Conservation (phyloP, 176 grass and related monocot species). For the Oryza meyeriana region DNA sequence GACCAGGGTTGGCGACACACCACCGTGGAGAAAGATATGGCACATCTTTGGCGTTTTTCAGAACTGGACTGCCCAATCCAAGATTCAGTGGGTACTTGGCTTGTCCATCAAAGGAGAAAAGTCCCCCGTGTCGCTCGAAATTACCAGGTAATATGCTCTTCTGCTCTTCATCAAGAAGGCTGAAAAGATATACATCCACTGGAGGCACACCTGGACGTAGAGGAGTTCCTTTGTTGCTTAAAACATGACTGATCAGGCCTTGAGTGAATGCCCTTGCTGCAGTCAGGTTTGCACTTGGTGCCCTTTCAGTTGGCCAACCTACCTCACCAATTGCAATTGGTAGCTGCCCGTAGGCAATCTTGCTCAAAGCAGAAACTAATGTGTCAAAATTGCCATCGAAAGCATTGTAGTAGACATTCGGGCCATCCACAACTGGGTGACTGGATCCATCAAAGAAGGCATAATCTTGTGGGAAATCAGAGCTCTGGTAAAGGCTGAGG, state of each 20-base stretch:
- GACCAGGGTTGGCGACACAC: conserved; percentile 70
- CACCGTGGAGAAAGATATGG: conserved; percentile 84
- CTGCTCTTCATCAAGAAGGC: conserved; percentile 86
- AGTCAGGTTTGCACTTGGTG: conserved; percentile 76
- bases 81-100: conserved; percentile 89
- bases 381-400: conserved; percentile 97
- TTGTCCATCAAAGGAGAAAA: conserved; percentile 94
- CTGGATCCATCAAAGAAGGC: conserved; percentile 92
- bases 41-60: conserved; percentile 79
- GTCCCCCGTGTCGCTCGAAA: conserved; percentile 91
- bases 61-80: conserved; percentile 55
- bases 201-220: conserved; percentile 73
- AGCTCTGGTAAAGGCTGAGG: conserved; percentile 87
- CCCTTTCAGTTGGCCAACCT: conserved; percentile 93
- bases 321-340: conserved; percentile 84
- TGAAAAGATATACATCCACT: conserved; percentile 80
- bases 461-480: conserved; percentile 94
- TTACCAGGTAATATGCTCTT: conserved; percentile 76
- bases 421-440: conserved; percentile 87
- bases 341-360: conserved; percentile 72
- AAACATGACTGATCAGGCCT: conserved; percentile 66
- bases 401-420: conserved; percentile 86
- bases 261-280: conserved; percentile 88
- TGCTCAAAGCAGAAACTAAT: conserved; percentile 77
- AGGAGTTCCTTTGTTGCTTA: conserved; percentile 85